Evolutionary conservation across 1,284 basidiomycete species (phyloP), one percentile per base, ranked within the genome.

Genomic region (Fomitopsis pinicola): DNA sequence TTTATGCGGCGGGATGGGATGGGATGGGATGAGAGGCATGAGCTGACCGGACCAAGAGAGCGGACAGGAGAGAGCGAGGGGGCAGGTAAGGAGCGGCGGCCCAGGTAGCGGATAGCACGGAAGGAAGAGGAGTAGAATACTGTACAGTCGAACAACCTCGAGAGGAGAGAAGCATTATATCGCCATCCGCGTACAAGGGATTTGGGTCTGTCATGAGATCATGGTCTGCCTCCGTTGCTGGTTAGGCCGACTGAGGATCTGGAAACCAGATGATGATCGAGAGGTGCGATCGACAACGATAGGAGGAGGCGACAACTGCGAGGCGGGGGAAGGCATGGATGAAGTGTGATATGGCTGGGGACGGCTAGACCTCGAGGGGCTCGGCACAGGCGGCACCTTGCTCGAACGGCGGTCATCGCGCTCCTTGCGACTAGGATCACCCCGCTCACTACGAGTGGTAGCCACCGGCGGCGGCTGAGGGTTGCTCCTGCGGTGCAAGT

Each of bases 221-320:
- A 68, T 52, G 38, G 65, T 65, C 61, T 66, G 65, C 36, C 68
- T 59, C 57, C 64, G 57, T 33, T 58, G 58, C 42, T 58, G 44
- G 35, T 58, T 40, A 38, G 67, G 69, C 48, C 67, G 53, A 56
- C 67, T 70, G 12, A 67, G 22, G 59, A 67, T 69, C 63, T 68
- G 64, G 58, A 69, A 69, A 26, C 67, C 67, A 12, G 62, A 45
- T 53, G 60, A 60, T 28, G 67, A 61, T 36, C 52, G 52, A 26
- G 52, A 54, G 19, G 35, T 54, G 30, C 52, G 17, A 55, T 57
- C 42, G 65, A 64, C 67, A 66, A 68, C 45, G 64, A 67, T 54
- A 19, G 52, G n/a, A 44, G 64, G 58, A 56, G 67, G 52, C 42
- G 63, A 63, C 48, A 54, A 54, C 44, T 64, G 63, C 57, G 54